Percentiles rank a stretch among this genome's conserved stretches.
Evolutionary conservation across 768 basidiomycete genomes (phyloP).

Genomic region (Leucosporidium creatinivorum): DNA sequence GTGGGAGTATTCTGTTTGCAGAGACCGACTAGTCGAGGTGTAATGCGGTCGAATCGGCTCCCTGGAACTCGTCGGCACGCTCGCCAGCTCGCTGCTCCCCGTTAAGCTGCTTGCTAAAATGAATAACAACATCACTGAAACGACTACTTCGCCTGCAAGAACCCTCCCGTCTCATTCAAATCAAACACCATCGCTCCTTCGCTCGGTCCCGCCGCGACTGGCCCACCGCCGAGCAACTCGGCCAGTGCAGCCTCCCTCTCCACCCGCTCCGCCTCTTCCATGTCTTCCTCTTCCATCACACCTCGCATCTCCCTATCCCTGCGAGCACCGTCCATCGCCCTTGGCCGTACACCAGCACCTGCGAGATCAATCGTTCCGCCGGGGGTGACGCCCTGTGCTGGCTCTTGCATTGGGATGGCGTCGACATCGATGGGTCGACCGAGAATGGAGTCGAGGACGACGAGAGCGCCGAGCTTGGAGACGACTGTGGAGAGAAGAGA

Average conservation of each 20-base stretch:
- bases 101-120: too few species aligned
- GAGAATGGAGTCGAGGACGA: constrained; percentile 45
- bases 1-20: constrained; percentile 45
- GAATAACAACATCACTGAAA: too few species aligned
- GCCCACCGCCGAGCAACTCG: constrained; percentile 18
- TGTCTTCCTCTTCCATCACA: constrained; percentile 15
- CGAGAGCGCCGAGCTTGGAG: constrained; percentile 41
- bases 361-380: constrained; percentile 26
- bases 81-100: too few species aligned
- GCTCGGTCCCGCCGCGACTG: too few species aligned
- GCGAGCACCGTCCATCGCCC: neutral
- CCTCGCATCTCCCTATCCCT: neutral
- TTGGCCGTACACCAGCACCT: neutral
- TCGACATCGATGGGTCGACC: constrained; percentile 45
- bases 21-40: too few species aligned
- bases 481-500: constrained; percentile 1
- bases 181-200: too few species aligned
- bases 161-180: too few species aligned
- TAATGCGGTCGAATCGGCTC: too few species aligned
- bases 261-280: constrained; percentile 9
- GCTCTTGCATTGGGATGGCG: constrained; percentile 37
- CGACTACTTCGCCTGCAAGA: too few species aligned
- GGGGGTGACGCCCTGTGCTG: constrained; percentile 11
- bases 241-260: constrained; percentile 20
- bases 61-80: too few species aligned